Evolutionary conservation across 1,284 basidiomycete genomes (phyloP).

Genomic region (Tilletia walkeri): DNA sequence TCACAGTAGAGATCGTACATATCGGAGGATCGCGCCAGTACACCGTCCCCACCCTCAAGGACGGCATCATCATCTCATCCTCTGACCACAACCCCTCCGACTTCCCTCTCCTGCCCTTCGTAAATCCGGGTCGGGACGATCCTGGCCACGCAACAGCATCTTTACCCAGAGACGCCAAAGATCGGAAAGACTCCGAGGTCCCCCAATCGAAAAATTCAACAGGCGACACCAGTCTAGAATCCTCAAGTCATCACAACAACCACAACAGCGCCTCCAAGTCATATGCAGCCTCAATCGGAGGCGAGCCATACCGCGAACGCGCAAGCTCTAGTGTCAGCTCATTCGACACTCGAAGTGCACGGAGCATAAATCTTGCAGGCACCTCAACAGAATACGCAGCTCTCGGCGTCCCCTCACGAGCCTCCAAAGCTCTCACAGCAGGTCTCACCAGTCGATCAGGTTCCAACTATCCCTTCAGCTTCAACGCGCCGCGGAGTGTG

Average conservation of each 20-base stretch:
- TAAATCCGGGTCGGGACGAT: not conserved
- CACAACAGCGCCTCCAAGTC: not conserved
- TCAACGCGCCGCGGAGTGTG: not conserved
- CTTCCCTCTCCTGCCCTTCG: slow-evolving; percentile 4
- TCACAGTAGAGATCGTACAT: slow-evolving; percentile 66
- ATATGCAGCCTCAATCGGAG: slow-evolving; percentile 8
- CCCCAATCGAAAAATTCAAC: too few species aligned
- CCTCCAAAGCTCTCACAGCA: slow-evolving; percentile 2
- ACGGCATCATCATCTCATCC: slow-evolving; percentile 12
- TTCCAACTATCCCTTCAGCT: slow-evolving; percentile 1
- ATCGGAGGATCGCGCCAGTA: slow-evolving; percentile 66
- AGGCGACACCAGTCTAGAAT: too few species aligned
- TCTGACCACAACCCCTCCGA: not conserved
- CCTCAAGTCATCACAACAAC: too few species aligned
- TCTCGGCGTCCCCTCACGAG: not conserved
- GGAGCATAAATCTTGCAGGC: not conserved
- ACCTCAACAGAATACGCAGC: not conserved
- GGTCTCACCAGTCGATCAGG: not conserved
- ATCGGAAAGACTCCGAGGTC: slow-evolving; percentile 1
- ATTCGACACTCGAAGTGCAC: slow-evolving; percentile 4
- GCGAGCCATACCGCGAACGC: slow-evolving; percentile 2
- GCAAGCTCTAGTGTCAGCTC: slow-evolving; percentile 15
- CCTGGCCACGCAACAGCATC: not conserved
- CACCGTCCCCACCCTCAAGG: slow-evolving; percentile 57
- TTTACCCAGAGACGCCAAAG: not conserved